Evolutionary conservation across 2,329 filamentous ascomycete species (phyloP).

Genomic region (Phyllosticta paracitricarpa): DNA sequence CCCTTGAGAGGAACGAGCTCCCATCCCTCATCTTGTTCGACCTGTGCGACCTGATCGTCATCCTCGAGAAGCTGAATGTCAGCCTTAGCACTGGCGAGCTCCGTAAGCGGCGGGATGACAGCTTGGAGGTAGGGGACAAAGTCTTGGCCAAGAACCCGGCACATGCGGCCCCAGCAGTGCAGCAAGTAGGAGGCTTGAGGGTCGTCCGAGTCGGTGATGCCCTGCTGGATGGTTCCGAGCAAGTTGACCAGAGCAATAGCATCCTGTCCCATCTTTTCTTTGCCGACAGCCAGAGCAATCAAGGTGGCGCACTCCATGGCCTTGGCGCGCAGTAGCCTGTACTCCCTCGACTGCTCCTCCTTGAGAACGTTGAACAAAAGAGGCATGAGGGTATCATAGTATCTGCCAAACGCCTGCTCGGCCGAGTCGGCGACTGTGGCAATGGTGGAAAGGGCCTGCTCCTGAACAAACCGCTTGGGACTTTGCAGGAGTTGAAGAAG

Average conservation of each 20-base stretch:
- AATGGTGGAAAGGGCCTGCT: conserved; percentile 94
- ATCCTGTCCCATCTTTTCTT: conserved; percentile 81
- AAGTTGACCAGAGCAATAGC: conserved; percentile 80
- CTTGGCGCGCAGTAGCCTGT: conserved; percentile 82
- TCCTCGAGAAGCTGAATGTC: conserved; percentile 95
- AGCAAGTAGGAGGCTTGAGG: conserved; percentile 94
- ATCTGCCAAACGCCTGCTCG: conserved; percentile 87
- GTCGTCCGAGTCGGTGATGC: conserved; percentile 80
- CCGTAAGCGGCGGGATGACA: conserved; percentile 88
- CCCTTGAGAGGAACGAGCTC: conserved; percentile 94
- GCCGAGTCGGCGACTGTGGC: conserved; percentile 98
- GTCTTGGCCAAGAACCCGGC: conserved; percentile 78
- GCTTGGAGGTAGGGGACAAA: conserved; percentile 87
- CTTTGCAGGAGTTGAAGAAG: conserved; percentile 82
- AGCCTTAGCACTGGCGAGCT: conserved; percentile 87
- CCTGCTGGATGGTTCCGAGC: conserved; percentile 71
- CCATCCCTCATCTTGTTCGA: conserved; percentile 95
- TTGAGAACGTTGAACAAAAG: conserved; percentile 81
- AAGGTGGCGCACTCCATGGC: conserved; percentile 98
- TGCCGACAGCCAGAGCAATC: conserved; percentile 89
- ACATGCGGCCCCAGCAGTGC: conserved; percentile 99
- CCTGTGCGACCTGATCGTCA: conserved; percentile 83
- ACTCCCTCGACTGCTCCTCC: conserved; percentile 88
- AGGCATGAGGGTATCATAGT: conserved; percentile 94
- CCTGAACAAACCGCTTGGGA: conserved; percentile 91